A percentile compares a stretch with the other conserved stretches of the same genome.
These are phyloP conservation scores for Pyrenula aspistea DNA, from an alignment of 495 filamentous ascomycete species.

Conservation along the genomic window DNA sequence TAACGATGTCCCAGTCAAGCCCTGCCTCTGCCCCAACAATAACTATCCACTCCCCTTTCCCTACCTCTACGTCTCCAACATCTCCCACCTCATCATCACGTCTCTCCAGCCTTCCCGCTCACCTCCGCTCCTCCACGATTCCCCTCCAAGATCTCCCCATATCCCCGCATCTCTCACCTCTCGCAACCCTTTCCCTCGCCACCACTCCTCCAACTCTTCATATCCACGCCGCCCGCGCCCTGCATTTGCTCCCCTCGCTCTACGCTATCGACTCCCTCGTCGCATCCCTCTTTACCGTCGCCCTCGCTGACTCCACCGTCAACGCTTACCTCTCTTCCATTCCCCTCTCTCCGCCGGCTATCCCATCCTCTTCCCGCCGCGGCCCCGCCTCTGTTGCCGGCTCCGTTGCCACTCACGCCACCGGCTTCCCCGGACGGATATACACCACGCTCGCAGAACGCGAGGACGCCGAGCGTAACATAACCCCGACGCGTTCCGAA, in stretches of 20 bases:
- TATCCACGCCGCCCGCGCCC: constrained; percentile 30
- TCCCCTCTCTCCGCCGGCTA: constrained; percentile 11
- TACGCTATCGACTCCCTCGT: constrained; percentile 68
- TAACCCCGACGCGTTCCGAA: constrained; percentile 5
- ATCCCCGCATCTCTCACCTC: constrained; percentile 30
- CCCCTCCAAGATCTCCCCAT: constrained; percentile 29
- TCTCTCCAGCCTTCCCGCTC: constrained; percentile 26
- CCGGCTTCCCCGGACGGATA: constrained; percentile 18
- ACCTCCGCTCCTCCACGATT: constrained; percentile 28
- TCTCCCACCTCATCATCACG: constrained; percentile 21
- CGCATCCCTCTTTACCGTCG: constrained; percentile 57
- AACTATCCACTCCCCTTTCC: constrained; percentile 23
- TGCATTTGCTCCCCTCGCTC: constrained; percentile 38
- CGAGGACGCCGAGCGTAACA: constrained; percentile 17
- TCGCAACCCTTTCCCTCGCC: constrained; percentile 37
- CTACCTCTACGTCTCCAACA: constrained; percentile 27
- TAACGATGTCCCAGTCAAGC: constrained; percentile 27
- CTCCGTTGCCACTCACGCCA: neutral
- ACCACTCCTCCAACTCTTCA: constrained; percentile 26
- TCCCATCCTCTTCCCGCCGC: neutral
- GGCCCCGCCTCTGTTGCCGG: neutral
- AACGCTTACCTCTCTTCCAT: constrained; percentile 25
- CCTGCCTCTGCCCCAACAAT: constrained; percentile 6
- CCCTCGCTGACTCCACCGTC: constrained; percentile 43
- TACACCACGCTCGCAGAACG: constrained; percentile 30